phyloP scores from a whole-genome alignment of 1,139 yeast species.

The Saccharomyces pastorianus region DNA sequence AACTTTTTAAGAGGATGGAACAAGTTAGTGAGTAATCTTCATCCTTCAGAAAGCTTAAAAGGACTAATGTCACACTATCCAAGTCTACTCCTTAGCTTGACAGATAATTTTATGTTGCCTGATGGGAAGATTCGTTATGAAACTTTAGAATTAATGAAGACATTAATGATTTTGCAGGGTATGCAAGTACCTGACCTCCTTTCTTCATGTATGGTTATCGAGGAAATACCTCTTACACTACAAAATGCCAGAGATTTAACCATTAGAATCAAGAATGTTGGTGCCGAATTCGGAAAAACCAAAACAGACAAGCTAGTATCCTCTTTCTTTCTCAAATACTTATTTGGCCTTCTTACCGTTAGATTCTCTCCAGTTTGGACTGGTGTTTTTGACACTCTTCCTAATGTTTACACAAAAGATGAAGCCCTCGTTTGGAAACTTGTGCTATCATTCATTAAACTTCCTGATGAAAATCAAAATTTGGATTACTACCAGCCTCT shows the following conservation, averaged over 20 bases:
- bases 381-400: constrained; percentile 56
- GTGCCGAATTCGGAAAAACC: constrained; percentile 39
- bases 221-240: constrained; percentile 62
- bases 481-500: constrained; percentile 16
- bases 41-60: constrained; percentile 2
- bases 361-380: constrained; percentile 84
- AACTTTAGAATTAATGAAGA: constrained; percentile 38
- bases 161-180: constrained; percentile 29
- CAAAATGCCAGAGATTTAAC: constrained; percentile 70
- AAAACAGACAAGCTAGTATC: constrained; percentile 33
- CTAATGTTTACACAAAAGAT: constrained; percentile 39
- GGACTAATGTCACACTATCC: constrained; percentile 4
- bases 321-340: constrained; percentile 43
- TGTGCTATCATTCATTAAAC: constrained; percentile 35
- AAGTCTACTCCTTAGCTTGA: constrained; percentile 7
- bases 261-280: constrained; percentile 58
- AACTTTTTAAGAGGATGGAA: constrained; percentile 22
- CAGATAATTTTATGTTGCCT: constrained; percentile 40
- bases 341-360: constrained; percentile 68
- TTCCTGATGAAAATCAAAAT: constrained; percentile 15
- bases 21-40: constrained; percentile 9
- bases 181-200: constrained; percentile 33
- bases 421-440: constrained; percentile 51
- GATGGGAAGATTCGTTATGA: constrained; percentile 41
- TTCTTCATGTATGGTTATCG: constrained; percentile 47